phyloP scores from a whole-genome alignment of 2,329 filamentous ascomycete species.

The Eutypella sp. region DNA sequence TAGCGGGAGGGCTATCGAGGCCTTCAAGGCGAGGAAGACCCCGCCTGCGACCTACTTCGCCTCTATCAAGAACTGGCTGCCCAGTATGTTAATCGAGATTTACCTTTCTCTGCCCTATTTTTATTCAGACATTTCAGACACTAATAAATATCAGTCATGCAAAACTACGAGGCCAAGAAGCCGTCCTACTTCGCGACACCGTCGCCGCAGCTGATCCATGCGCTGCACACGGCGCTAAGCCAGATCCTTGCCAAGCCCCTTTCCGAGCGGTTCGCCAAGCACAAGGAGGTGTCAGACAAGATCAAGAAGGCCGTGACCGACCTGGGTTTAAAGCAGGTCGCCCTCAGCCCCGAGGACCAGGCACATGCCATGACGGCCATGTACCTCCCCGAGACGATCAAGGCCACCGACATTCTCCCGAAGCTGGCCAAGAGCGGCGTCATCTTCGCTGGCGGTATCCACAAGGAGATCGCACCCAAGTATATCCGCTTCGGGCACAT shows the following conservation, averaged over 20 bases:
- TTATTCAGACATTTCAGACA: not conserved
- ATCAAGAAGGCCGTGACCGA: constrained; percentile 79
- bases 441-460: constrained; percentile 89
- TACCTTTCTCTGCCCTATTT: not conserved
- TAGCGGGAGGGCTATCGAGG: constrained; percentile 79
- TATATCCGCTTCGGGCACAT: constrained; percentile 98
- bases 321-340: constrained; percentile 82
- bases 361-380: constrained; percentile 98
- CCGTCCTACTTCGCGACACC: constrained; percentile 97
- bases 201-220: constrained; percentile 87
- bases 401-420: constrained; percentile 77
- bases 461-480: constrained; percentile 90
- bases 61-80: constrained; percentile 95
- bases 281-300: constrained; percentile 73
- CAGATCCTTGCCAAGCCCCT: constrained; percentile 82
- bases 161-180: constrained; percentile 98
- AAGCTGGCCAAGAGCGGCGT: constrained; percentile 82
- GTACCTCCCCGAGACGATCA: constrained; percentile 81
- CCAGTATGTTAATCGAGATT: constrained; percentile 52
- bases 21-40: constrained; percentile 73
- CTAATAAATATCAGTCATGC: constrained; percentile 66
- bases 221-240: constrained; percentile 80
- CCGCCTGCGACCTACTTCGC: constrained; percentile 88
- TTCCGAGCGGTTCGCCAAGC: constrained; percentile 75
- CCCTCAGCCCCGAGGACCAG: constrained; percentile 80